A percentile compares a stretch with the other conserved stretches of the same genome.
Evolutionary conservation across 257 asterid genomes (phyloP).

Genomic region (Forsythia viridissima): DNA sequence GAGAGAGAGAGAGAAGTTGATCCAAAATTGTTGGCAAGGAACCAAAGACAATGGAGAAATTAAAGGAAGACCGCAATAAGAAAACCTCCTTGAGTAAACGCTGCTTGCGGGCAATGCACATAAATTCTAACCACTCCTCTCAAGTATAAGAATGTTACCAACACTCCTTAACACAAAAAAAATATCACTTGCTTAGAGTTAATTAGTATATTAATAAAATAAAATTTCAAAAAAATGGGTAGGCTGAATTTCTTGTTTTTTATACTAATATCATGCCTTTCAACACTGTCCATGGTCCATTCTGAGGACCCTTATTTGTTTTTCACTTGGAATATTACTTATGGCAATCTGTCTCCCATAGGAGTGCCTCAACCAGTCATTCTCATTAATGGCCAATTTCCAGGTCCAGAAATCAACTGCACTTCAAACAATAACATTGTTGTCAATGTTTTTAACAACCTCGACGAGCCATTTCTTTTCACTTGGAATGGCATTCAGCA

Average conservation of each 20-base stretch:
- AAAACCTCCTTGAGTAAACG: constrained; percentile 22
- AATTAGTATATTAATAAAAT: background rate
- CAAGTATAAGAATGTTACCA: constrained; percentile 8
- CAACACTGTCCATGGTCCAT: constrained; percentile 5
- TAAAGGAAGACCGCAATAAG: constrained; percentile 8
- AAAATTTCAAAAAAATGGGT: constrained; percentile 23
- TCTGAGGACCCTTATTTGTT: constrained; percentile 58
- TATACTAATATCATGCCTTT: constrained; percentile 10
- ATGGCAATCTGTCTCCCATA: constrained; percentile 43
- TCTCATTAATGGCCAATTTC: constrained; percentile 54
- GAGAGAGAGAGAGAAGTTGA: background rate
- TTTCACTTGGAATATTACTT: constrained; percentile 55
- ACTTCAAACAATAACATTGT: constrained; percentile 60
- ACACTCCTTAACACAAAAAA: background rate
- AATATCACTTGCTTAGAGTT: background rate
- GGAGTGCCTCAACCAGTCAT: constrained; percentile 50
- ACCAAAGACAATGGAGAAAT: constrained; percentile 1
- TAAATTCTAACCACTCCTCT: background rate
- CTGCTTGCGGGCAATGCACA: constrained; percentile 23
- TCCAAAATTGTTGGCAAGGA: background rate
- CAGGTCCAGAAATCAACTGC: constrained; percentile 59
- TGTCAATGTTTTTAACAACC: constrained; percentile 53
- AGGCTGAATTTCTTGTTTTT: background rate
- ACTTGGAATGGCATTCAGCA: constrained; percentile 64
- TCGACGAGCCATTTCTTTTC: constrained; percentile 61